phyloP scores from a whole-genome alignment of 129 eudicot species.

The Centella asiatica region DNA sequence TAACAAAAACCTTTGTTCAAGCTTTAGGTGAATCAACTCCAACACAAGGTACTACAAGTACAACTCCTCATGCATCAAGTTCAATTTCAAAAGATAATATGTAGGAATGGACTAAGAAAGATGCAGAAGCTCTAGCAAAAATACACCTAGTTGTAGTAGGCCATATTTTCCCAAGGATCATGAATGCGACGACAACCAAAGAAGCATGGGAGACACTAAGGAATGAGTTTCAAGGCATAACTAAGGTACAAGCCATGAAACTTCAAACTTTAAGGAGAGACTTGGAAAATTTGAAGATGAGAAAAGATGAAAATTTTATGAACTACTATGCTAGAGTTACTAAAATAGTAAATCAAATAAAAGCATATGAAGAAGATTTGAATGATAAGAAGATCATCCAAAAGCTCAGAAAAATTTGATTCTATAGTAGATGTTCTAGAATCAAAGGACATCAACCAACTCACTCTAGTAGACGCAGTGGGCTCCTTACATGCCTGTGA shows the following conservation, averaged over 20 bases:
- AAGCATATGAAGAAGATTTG: too few relatives aligned
- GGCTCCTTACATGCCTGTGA: conserved; percentile 2
- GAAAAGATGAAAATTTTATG: neutral
- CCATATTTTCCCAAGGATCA: neutral
- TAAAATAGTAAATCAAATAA: neutral
- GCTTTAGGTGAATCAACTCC: too few relatives aligned
- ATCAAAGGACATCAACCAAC: conserved; percentile 6
- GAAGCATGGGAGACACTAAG: neutral
- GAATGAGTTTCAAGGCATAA: neutral
- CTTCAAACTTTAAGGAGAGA: neutral
- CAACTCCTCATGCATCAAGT: too few relatives aligned
- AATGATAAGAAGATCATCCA: neutral
- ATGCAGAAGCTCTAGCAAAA: neutral
- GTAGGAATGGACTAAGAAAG: too few relatives aligned
- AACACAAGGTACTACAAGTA: too few relatives aligned
- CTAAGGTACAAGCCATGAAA: neutral
- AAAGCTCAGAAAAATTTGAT: neutral
- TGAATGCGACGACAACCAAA: neutral
- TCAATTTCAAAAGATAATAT: too few relatives aligned
- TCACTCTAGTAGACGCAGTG: neutral
- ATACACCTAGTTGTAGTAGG: neutral
- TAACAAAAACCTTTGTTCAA: too few relatives aligned
- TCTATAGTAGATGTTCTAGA: neutral
- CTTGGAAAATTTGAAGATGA: neutral
- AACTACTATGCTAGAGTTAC: neutral